Conservation (phyloP, 2,329 filamentous ascomycete genomes). For the Neoscytalidium dimidiatum region DNA sequence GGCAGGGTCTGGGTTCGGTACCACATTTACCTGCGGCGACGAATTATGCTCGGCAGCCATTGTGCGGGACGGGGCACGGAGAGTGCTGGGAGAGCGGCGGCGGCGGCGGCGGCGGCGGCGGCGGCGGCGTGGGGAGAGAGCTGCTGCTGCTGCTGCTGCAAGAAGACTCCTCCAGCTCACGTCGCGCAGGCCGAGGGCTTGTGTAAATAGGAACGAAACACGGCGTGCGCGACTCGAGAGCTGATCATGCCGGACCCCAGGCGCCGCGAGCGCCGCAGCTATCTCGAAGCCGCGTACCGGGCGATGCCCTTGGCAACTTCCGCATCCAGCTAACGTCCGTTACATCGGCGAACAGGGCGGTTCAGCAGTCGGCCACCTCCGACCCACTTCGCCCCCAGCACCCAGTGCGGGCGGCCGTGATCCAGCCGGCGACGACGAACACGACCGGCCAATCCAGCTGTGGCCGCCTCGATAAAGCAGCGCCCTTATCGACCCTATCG, state of each 20-base stretch:
- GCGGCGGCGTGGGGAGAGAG: neutral
- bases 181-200: neutral
- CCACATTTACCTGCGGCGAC: constrained; percentile 36
- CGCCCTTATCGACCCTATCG: constrained; percentile 9
- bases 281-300: constrained; percentile 1
- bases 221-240: constrained; percentile 8
- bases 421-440: neutral
- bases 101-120: neutral
- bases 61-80: neutral
- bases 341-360: neutral
- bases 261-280: constrained; percentile 8
- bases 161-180: neutral
- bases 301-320: constrained; percentile 13
- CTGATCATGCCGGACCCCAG: neutral
- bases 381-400: constrained; percentile 6
- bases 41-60: constrained; percentile 30
- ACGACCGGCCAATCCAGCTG: neutral
- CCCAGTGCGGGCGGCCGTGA: neutral
- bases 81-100: neutral
- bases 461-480: neutral
- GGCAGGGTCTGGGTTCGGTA: constrained; percentile 38
- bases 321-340: constrained; percentile 15
- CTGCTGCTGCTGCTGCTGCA: neutral
- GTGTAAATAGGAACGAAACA: neutral
- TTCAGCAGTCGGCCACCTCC: constrained; percentile 3